Conservation (phyloP, 176 grass and related monocot genomes). For the Cenchrus fungigraminus region DNA sequence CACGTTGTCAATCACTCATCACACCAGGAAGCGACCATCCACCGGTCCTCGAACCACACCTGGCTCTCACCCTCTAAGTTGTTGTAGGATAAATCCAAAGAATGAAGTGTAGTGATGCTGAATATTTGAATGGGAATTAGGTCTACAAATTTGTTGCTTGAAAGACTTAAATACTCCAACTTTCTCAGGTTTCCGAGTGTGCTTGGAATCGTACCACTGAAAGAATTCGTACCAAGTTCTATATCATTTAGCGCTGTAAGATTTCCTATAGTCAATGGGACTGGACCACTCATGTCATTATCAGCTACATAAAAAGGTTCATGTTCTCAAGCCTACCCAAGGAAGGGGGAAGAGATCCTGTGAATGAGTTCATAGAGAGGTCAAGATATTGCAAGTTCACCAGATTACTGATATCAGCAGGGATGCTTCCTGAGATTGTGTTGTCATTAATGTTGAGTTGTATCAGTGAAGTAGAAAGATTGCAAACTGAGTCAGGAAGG, state of each 20-base stretch:
- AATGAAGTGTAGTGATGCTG: slow-evolving; percentile 15
- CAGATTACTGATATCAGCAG: slow-evolving; percentile 40
- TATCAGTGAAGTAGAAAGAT: slow-evolving; percentile 18
- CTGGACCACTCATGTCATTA: background rate
- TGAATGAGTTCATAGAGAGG: slow-evolving; percentile 14
- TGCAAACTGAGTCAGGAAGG: slow-evolving; percentile 34
- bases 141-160: slow-evolving; percentile 13
- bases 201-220: slow-evolving; percentile 36
- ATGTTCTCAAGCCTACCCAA: slow-evolving; percentile 25
- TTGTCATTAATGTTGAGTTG: background rate
- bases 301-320: background rate
- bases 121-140: slow-evolving; percentile 15
- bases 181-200: slow-evolving; percentile 32
- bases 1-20: too few relatives aligned
- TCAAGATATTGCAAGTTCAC: background rate
- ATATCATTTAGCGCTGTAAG: background rate
- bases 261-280: slow-evolving; percentile 34
- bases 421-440: slow-evolving; percentile 26
- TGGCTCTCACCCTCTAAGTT: slow-evolving; percentile 10
- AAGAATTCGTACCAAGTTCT: background rate
- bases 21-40: too few relatives aligned
- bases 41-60: too few relatives aligned
- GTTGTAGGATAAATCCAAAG: slow-evolving; percentile 41
- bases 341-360: slow-evolving; percentile 39
- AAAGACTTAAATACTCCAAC: background rate